Evolutionary conservation across 768 basidiomycete genomes (phyloP).

Genomic region (Russula lepida): DNA sequence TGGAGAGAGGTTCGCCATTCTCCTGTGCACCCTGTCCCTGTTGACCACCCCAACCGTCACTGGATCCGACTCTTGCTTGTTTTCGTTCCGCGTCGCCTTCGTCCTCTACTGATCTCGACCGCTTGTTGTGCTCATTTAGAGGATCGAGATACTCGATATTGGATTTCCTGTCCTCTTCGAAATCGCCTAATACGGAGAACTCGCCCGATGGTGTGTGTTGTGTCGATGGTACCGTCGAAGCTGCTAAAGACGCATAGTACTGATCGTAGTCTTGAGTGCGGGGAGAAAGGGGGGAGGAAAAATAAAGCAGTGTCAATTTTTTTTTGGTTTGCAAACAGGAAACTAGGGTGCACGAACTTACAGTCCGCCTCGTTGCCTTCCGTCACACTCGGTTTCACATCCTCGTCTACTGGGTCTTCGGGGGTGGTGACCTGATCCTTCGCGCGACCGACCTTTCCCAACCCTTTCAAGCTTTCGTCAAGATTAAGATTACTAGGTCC

Average conservation of each 20-base stretch:
- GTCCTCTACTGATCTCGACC: slow-evolving; percentile 56
- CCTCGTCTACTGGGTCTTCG: slow-evolving; percentile 14
- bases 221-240: slow-evolving; percentile 49
- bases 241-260: slow-evolving; percentile 72
- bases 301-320: neutral
- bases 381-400: slow-evolving; percentile 39
- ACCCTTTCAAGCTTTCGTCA: slow-evolving; percentile 64
- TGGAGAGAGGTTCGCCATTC: slow-evolving; percentile 24
- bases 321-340: neutral
- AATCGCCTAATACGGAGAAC: slow-evolving; percentile 42
- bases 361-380: slow-evolving; percentile 54
- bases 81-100: slow-evolving; percentile 22
- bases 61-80: slow-evolving; percentile 11
- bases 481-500: slow-evolving; percentile 22
- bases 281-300: neutral
- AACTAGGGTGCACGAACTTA: slow-evolving; percentile 31
- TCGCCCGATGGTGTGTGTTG: slow-evolving; percentile 49
- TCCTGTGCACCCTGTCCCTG: neutral
- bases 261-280: slow-evolving; percentile 71
- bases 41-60: slow-evolving; percentile 9
- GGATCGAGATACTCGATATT: slow-evolving; percentile 58
- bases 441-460: slow-evolving; percentile 34
- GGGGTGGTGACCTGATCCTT: slow-evolving; percentile 32
- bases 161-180: slow-evolving; percentile 64
- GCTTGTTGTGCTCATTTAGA: slow-evolving; percentile 64